Evolutionary conservation across 129 eudicot genomes (phyloP).

Genomic region (Dittrichia graveolens): DNA sequence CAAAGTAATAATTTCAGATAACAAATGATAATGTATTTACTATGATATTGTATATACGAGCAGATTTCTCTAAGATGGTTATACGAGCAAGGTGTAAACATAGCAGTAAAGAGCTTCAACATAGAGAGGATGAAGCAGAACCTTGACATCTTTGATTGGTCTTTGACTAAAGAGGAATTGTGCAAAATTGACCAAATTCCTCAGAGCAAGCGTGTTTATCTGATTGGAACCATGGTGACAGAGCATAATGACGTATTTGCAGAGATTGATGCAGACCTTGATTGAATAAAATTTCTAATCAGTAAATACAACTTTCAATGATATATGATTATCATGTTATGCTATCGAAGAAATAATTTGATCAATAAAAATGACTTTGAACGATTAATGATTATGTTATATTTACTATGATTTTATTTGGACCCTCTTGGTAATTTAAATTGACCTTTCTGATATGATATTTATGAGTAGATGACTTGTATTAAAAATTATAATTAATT

Average conservation of each 20-base stretch:
- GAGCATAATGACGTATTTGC: constrained; percentile 38
- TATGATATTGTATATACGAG: background rate
- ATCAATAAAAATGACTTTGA: too few relatives aligned
- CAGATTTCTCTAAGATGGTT: constrained; percentile 41
- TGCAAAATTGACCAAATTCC: constrained; percentile 42
- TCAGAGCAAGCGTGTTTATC: constrained; percentile 34
- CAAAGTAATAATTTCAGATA: background rate
- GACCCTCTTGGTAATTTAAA: too few relatives aligned
- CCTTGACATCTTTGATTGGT: constrained; percentile 48
- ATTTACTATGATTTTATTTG: too few relatives aligned
- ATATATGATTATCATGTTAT: too few relatives aligned
- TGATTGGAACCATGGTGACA: constrained; percentile 1
- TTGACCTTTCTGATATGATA: too few relatives aligned
- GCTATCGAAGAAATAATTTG: too few relatives aligned
- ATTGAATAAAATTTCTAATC: background rate
- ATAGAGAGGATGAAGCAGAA: constrained; percentile 53
- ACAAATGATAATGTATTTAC: background rate
- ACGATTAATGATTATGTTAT: too few relatives aligned
- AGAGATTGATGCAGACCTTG: constrained; percentile 48
- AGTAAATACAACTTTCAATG: background rate
- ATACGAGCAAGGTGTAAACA: constrained; percentile 49
- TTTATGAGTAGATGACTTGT: too few relatives aligned
- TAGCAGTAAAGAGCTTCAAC: constrained; percentile 50
- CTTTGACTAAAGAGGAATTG: constrained; percentile 25
- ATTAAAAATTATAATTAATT: too few relatives aligned